Evolutionary conservation across 768 basidiomycete species (phyloP).

Genomic region (Lactifluus pinguis): DNA sequence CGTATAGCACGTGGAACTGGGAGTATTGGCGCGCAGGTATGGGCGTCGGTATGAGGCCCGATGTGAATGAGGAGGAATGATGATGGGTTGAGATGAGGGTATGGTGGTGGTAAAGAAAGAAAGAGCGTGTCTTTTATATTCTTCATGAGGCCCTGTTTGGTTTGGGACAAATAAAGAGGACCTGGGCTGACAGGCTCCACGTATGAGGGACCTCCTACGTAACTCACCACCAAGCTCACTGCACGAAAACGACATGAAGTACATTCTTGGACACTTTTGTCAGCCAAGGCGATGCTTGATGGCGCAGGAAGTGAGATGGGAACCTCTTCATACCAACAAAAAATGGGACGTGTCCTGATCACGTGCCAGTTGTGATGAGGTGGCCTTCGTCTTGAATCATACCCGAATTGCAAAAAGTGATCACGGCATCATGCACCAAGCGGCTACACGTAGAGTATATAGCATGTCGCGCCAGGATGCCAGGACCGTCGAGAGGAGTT

Average conservation of each 20-base stretch:
- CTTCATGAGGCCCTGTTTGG: constrained; percentile 15
- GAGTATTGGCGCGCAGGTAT: background rate
- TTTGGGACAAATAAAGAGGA: constrained; percentile 13
- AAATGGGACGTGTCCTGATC: background rate
- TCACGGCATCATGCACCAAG: background rate
- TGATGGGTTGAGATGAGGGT: too few relatives aligned
- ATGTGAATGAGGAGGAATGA: background rate
- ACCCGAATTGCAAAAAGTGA: background rate
- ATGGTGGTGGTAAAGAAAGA: constrained; percentile 4
- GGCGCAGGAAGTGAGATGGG: constrained; percentile 6
- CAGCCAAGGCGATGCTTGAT: background rate
- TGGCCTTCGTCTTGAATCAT: background rate
- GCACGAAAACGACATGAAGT: background rate
- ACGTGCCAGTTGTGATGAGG: constrained; percentile 7
- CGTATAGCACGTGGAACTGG: background rate
- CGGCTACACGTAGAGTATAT: background rate
- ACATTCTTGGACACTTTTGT: background rate
- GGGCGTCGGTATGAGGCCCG: background rate
- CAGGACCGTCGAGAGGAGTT: background rate
- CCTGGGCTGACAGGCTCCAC: background rate
- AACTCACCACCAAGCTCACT: background rate
- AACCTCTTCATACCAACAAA: background rate
- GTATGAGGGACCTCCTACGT: background rate
- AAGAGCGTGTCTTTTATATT: constrained; percentile 16
- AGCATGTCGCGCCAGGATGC: background rate